Evolutionary conservation across 257 asterid genomes (phyloP).

Genomic region (Ocimum tenuiflorum): DNA sequence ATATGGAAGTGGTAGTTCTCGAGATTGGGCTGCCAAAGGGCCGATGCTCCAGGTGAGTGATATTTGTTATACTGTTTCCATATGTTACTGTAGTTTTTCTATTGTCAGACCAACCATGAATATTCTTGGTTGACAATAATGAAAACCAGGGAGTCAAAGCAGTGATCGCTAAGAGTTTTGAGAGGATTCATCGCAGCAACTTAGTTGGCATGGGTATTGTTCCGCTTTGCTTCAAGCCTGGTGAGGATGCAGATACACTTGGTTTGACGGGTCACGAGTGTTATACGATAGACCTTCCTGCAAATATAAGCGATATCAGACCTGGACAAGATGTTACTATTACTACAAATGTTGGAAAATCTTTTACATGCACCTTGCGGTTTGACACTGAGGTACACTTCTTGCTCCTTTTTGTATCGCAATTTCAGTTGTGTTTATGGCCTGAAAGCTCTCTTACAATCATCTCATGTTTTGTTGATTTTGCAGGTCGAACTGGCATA

Average conservation of each 20-base stretch:
- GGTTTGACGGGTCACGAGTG: constrained; percentile 84
- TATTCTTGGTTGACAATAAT: not conserved
- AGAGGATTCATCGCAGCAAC: constrained; percentile 93
- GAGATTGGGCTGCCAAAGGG: constrained; percentile 99
- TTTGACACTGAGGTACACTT: constrained; percentile 83
- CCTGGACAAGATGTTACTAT: constrained; percentile 80
- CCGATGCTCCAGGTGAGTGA: constrained; percentile 77
- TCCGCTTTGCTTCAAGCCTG: constrained; percentile 83
- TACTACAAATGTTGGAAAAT: constrained; percentile 53
- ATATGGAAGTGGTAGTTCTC: constrained; percentile 96
- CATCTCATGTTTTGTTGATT: not conserved
- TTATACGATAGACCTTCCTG: constrained; percentile 70
- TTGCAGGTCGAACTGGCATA: constrained; percentile 74
- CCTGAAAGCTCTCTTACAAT: too few relatives aligned
- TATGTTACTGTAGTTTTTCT: not conserved
- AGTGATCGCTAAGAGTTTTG: constrained; percentile 86
- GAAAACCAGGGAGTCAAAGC: constrained; percentile 81
- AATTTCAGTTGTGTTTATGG: too few relatives aligned
- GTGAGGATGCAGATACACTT: constrained; percentile 76
- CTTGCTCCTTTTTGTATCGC: too few relatives aligned
- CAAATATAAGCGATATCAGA: constrained; percentile 47
- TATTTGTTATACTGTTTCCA: not conserved
- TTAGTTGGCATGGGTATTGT: constrained; percentile 91
- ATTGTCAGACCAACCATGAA: not conserved
- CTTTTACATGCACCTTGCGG: constrained; percentile 65